Conservation (phyloP, 202 grass and related monocot genomes). For the Elaeis oleifera region DNA sequence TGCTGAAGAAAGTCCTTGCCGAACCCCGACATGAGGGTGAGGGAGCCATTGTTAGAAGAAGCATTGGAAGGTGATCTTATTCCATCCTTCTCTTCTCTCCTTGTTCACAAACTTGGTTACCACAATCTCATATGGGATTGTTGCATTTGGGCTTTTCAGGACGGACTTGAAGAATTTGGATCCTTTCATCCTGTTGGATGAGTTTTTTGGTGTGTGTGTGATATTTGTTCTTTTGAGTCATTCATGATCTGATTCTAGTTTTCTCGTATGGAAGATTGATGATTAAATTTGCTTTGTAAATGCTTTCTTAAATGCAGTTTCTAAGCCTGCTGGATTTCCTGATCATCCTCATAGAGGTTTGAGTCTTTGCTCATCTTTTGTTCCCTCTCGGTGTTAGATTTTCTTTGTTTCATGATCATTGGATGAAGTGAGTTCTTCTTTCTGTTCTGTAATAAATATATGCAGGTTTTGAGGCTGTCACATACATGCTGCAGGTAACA, state of each 20-base stretch:
- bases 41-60: constrained; percentile 17
- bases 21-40: constrained; percentile 1
- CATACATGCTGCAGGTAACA: constrained; percentile 17
- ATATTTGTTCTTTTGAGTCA: background rate
- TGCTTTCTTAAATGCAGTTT: background rate
- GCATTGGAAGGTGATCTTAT: constrained; percentile 19
- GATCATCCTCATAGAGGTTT: constrained; percentile 30
- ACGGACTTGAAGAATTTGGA: constrained; percentile 9
- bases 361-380: background rate
- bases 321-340: constrained; percentile 16
- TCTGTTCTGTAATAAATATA: background rate
- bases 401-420: background rate
- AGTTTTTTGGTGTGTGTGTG: constrained; percentile 11
- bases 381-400: background rate
- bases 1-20: constrained; percentile 16
- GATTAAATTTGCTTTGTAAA: background rate
- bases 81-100: background rate
- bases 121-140: too few relatives aligned
- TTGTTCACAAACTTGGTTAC: too few relatives aligned
- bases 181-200: constrained; percentile 18
- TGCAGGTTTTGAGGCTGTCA: constrained; percentile 18
- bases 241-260: background rate
- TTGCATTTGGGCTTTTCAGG: background rate
- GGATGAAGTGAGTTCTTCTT: background rate
- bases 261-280: background rate